Evolutionary conservation across 2,329 filamentous ascomycete species (phyloP).

Genomic region (Aspergillus latus): DNA sequence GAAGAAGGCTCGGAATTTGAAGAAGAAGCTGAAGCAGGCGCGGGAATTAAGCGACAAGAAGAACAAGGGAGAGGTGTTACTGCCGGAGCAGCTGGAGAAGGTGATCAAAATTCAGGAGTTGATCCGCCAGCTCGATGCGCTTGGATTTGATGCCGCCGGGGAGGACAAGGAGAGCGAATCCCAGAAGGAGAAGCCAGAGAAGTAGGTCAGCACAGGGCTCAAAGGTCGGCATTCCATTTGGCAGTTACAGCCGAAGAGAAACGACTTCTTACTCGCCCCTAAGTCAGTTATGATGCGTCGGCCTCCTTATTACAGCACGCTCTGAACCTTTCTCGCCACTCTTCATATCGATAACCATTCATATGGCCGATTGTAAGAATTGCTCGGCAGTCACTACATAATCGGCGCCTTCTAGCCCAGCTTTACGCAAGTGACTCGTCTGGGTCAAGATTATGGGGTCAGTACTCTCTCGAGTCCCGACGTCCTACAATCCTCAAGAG

Average conservation of each 20-base stretch:
- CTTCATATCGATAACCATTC: background rate
- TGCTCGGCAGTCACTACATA: background rate
- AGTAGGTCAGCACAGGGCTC: background rate
- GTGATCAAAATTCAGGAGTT: slow-evolving; percentile 96
- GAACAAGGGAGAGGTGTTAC: slow-evolving; percentile 74
- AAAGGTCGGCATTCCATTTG: background rate
- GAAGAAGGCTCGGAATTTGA: slow-evolving; percentile 87
- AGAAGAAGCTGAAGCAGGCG: slow-evolving; percentile 94
- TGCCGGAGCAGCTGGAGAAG: slow-evolving; percentile 96
- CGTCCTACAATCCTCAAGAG: background rate
- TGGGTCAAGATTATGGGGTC: background rate
- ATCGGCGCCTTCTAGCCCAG: background rate
- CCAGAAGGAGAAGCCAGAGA: slow-evolving; percentile 19
- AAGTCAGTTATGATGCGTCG: background rate
- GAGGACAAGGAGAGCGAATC: slow-evolving; percentile 53
- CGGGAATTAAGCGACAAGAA: slow-evolving; percentile 89
- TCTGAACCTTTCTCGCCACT: background rate
- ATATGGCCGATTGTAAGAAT: background rate
- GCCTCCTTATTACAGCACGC: background rate
- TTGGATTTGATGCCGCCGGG: slow-evolving; percentile 80
- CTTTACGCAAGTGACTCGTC: background rate
- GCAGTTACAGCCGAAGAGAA: background rate
- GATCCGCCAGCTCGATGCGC: slow-evolving; percentile 76
- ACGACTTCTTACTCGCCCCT: background rate
- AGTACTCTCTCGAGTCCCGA: background rate